Evolutionary conservation across 306 rosid species (phyloP).

Genomic region (Gynostemma pentaphyllum): DNA sequence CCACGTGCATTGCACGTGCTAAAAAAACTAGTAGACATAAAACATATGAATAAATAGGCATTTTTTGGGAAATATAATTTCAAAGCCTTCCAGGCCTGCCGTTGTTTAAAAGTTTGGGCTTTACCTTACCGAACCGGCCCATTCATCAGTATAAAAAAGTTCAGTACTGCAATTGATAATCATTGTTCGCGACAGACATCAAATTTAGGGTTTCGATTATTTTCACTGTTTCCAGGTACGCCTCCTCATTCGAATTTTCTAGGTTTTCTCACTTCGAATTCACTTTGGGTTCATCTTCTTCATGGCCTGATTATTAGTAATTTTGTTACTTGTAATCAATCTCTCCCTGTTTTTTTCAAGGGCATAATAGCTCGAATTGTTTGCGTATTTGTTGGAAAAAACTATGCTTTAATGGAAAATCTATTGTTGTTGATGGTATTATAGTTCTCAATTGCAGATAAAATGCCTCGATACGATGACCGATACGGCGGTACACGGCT

Average conservation of each 20-base stretch:
- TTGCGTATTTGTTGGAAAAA: background rate
- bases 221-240: conserved; percentile 20
- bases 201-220: conserved; percentile 28
- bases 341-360: background rate
- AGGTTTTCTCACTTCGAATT: background rate
- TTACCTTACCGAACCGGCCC: background rate
- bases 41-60: too few species aligned
- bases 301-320: background rate
- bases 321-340: too few species aligned
- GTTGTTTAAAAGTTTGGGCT: background rate
- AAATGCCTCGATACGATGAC: conserved; percentile 38
- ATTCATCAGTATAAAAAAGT: background rate
- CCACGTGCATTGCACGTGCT: too few species aligned
- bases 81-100: too few species aligned
- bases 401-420: too few species aligned
- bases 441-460: conserved; percentile 7
- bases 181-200: background rate
- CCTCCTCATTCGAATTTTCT: conserved; percentile 10
- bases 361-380: background rate
- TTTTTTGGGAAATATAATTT: too few species aligned
- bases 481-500: conserved; percentile 41
- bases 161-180: background rate
- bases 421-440: background rate
- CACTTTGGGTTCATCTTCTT: background rate
- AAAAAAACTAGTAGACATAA: too few species aligned